Evolutionary conservation across 2,329 filamentous ascomycete species (phyloP), one percentile per base, ranked within the genome.

Genomic region (Nigrospora osmanthi): DNA sequence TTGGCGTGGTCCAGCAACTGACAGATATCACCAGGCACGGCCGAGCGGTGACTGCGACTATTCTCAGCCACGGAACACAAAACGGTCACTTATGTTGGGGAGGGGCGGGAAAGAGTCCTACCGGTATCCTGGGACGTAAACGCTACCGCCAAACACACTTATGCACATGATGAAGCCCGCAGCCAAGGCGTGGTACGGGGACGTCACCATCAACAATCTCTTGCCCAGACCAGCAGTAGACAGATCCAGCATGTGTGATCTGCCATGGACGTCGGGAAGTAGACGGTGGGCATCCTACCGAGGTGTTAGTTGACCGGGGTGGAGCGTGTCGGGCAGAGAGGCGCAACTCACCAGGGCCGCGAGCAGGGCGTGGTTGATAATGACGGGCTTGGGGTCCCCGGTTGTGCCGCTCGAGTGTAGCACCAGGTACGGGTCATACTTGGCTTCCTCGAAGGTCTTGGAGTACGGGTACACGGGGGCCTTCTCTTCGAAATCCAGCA

Each of bases 361-460:
- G n/a, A 50, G 38, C 1, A 44, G 37, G 14, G 46, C 59, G 38
- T 49, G 49, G 12, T 45, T 51, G 46, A 49, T 53, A 17, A 54
- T 45, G 11, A 60, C 52, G 6, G 57, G 56, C 37, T 62, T 62
- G 1, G 62, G 43, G 12, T 31, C 19, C 17, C 43, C 68, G 2
- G 69, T 72, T 1, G 62, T 60, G 1, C 46, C 46, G 34, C 38
- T 39, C 3, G 43, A 35, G 35, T 48, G 43, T 30, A 34, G 40
- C 12, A 46, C 31, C 17, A 46, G 39, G 19, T 42, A 42, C 7
- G 43, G 43, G 16, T 48, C 46, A 13, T 19, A 13, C 40, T 45
- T n/a, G 5, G 60, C 63, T 4, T 58, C 52, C 3, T 60, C 57
- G 14, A 57, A 68, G 1, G 52, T 57, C 38, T 60, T 63, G 4